phyloP scores from a whole-genome alignment of 495 filamentous ascomycete genomes.

The Hypoxylon perforatum region DNA sequence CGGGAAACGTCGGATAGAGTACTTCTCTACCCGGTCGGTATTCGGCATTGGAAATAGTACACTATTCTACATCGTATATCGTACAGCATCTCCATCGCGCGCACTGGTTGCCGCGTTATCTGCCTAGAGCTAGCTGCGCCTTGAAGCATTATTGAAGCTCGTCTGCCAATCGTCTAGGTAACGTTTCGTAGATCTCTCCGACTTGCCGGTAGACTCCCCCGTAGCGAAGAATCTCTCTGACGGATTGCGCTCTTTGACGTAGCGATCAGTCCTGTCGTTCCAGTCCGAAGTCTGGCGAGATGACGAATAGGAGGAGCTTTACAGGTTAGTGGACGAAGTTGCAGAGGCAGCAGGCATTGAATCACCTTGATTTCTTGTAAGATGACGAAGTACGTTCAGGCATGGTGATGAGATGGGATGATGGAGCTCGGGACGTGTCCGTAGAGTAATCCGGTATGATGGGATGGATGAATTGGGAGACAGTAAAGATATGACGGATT shows the following conservation, averaged over 20 bases:
- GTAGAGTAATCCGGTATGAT: background rate
- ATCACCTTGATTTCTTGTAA: constrained; percentile 23
- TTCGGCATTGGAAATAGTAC: background rate
- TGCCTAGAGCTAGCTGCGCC: no score
- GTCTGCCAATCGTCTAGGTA: constrained; percentile 20
- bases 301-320: constrained; percentile 14
- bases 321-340: background rate
- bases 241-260: background rate
- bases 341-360: background rate
- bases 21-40: no score
- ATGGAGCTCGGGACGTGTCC: background rate
- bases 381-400: constrained; percentile 8
- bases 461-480: background rate
- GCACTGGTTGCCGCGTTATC: no score
- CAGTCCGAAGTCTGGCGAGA: background rate
- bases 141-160: constrained; percentile 15
- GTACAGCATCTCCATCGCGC: no score
- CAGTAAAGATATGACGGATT: background rate
- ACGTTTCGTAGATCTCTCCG: constrained; percentile 15
- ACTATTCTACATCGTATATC: background rate
- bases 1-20: background rate
- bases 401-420: background rate
- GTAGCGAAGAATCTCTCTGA: constrained; percentile 27
- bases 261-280: background rate
- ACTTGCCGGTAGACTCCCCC: constrained; percentile 20